These are phyloP conservation scores for Gossypium sturtianum DNA, from an alignment of 345 rosid genomes.

Conservation along the genomic window DNA sequence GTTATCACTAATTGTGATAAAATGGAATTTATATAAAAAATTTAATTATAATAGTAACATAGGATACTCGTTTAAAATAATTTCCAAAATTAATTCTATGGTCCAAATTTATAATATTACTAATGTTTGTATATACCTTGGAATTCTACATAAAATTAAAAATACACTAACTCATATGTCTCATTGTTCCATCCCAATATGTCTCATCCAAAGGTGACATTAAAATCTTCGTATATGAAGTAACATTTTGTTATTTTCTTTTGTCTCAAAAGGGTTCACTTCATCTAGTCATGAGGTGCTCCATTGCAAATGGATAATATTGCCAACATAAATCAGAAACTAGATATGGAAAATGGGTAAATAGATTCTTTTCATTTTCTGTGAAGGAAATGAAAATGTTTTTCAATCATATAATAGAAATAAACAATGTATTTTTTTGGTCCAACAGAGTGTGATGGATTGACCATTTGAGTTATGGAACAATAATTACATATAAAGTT, in stretches of 20 bases:
- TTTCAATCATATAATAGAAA: neutral
- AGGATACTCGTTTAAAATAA: neutral
- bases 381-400: neutral
- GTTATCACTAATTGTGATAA: too few species aligned
- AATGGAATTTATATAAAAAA: too few species aligned
- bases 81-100: neutral
- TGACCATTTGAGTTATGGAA: constrained; percentile 13
- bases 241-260: neutral
- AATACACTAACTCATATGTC: neutral
- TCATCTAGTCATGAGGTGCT: constrained; percentile 7
- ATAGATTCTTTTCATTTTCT: neutral
- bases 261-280: neutral
- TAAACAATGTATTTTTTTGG: neutral
- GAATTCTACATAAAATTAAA: neutral
- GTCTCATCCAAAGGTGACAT: constrained; percentile 4
- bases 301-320: neutral
- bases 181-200: constrained; percentile 1
- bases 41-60: neutral
- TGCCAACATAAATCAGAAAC: neutral
- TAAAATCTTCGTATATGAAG: neutral
- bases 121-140: neutral
- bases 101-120: neutral
- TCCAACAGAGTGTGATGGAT: neutral
- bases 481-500: constrained; percentile 9
- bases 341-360: constrained; percentile 9